Base-by-base conservation (phyloP, 1,284 basidiomycete species). In the Trametes polyzona region DNA sequence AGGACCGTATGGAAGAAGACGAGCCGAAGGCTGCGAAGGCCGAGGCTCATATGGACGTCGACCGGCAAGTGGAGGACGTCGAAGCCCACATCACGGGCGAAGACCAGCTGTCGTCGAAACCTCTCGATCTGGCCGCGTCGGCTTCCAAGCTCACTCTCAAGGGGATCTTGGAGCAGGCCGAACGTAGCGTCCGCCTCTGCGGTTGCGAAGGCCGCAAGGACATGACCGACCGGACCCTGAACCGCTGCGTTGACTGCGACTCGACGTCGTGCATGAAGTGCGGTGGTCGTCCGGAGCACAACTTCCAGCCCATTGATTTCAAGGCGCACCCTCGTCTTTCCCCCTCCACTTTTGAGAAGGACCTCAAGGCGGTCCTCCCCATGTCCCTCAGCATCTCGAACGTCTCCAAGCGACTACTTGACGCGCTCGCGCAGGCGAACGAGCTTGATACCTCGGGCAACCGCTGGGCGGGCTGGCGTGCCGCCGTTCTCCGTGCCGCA, bases 201-300 rank as follows among this genome's bases (percentile, higher is more conserved):
- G 78, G 82, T 23, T 98, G 95, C 69, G 96, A 98, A 73, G 96
- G 95, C 2, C 88, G 93, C 14, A 82, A 85, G 29, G 89, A 86
- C 57, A 87, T 93, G 64, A 91, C 92, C 0, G 80, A 79, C 6
- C 79, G 87, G n/a, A 77, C 83, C 17, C 78, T 97, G 35, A 81
- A 84, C 49, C 83, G 81, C 14, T 98, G 95, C 71, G 59, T 70
- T 9, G 89, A 90, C 54, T 98, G 95, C 68, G 84, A 83, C 12
- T 84, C 87, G 16, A 86, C 93, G 9, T 88, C 90, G 21, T 98
- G 95, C 75, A 82, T 83, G 61, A 87, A 86, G 63, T 97, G 95
- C 68, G 92, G 92, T 39, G 95, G 94, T 23, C 86, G 93, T 55
- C 96, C 96, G 0, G 89, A 94, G 63, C 95, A 98, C 71, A 88